Conservation (phyloP, 2,329 filamentous ascomycete species). For the Sclerotinia nivalis region DNA sequence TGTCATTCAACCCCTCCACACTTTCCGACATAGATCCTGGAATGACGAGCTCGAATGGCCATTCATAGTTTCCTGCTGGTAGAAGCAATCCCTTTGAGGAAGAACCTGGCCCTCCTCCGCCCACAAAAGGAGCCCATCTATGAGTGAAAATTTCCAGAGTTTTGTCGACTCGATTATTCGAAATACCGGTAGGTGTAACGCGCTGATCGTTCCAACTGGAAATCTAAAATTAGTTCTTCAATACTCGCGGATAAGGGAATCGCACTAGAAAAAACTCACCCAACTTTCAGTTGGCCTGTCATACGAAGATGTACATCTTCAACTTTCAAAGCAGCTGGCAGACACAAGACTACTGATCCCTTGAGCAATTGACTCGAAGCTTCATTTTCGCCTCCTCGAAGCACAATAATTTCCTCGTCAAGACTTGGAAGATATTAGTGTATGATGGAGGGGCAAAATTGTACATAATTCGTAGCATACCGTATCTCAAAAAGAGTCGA, state of each 20-base stretch:
- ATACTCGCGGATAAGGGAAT: slow-evolving; percentile 1
- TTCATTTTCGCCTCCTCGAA: slow-evolving; percentile 73
- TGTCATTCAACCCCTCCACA: slow-evolving; percentile 83
- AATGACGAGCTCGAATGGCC: slow-evolving; percentile 75
- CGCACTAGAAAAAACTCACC: slow-evolving; percentile 51
- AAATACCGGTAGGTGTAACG: slow-evolving; percentile 58
- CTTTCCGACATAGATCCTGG: slow-evolving; percentile 77
- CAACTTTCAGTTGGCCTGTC: slow-evolving; percentile 67
- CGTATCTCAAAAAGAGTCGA: slow-evolving; percentile 44
- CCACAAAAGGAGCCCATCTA: slow-evolving; percentile 67
- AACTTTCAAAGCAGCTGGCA: slow-evolving; percentile 67
- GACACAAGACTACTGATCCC: slow-evolving; percentile 71
- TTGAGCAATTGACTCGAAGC: slow-evolving; percentile 74
- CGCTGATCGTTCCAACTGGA: slow-evolving; percentile 54
- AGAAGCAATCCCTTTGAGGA: slow-evolving; percentile 58
- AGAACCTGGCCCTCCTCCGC: slow-evolving; percentile 48
- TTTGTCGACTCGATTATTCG: slow-evolving; percentile 60
- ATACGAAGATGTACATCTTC: slow-evolving; percentile 73
- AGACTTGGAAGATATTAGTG: slow-evolving; percentile 56
- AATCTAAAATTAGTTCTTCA: slow-evolving; percentile 4
- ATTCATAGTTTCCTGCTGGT: slow-evolving; percentile 77
- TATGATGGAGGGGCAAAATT: slow-evolving; percentile 21
- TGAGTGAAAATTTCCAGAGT: slow-evolving; percentile 64
- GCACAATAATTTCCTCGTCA: slow-evolving; percentile 76
- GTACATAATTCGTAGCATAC: slow-evolving; percentile 31